phyloP scores from a whole-genome alignment of 768 basidiomycete species.

The Bullera alba region DNA sequence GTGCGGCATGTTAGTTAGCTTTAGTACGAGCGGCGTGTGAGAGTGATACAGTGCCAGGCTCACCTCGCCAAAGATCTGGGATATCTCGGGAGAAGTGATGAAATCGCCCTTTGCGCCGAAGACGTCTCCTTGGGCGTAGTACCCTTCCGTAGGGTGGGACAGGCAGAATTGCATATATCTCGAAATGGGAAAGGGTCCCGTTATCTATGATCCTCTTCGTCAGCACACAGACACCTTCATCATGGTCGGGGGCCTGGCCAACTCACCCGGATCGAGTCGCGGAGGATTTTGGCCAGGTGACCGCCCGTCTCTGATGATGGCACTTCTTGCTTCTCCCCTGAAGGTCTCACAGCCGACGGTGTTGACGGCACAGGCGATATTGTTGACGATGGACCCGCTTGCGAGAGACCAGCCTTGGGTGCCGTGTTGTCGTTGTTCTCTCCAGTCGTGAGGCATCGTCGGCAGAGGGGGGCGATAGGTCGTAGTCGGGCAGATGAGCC shows the following conservation, averaged over 20 bases:
- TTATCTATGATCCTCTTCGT: slow-evolving; percentile 53
- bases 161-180: slow-evolving; percentile 89
- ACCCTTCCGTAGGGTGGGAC: slow-evolving; percentile 80
- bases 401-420: no score
- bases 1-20: not conserved
- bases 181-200: slow-evolving; percentile 80
- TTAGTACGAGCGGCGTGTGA: not conserved
- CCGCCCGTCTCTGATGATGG: slow-evolving; percentile 10
- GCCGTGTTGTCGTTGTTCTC: no score
- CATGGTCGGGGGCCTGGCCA: not conserved
- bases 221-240: not conserved
- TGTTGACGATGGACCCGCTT: no score
- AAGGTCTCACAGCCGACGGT: no score
- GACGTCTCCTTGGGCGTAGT: slow-evolving; percentile 73
- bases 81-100: slow-evolving; percentile 92
- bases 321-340: no score
- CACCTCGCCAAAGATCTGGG: slow-evolving; percentile 94
- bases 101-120: slow-evolving; percentile 88
- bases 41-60: slow-evolving; percentile 19
- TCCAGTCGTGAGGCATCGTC: no score
- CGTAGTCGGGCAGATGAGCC: no score
- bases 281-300: slow-evolving; percentile 59
- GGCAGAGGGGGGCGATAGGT: no score
- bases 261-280: slow-evolving; percentile 65
- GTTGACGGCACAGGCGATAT: no score